Base-by-base conservation (phyloP, 2,329 filamentous ascomycete genomes). In the Fusarium tupiense region DNA sequence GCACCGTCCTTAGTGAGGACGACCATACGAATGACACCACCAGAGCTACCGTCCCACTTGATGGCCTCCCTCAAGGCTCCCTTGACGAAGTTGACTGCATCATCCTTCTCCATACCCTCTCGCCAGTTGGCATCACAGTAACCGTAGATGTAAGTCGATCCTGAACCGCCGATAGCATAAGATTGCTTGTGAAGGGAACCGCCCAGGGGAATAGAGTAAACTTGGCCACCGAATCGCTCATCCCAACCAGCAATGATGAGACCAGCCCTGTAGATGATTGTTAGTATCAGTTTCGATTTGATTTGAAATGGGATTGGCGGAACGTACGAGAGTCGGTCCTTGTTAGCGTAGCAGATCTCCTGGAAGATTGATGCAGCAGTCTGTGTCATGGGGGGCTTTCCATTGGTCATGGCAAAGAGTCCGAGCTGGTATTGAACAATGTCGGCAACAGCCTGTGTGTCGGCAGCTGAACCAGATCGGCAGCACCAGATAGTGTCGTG, bases 401-500 rank as follows among this genome's bases (percentile, higher is more conserved):
- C 92, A 84, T 98, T 98, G 78, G 91, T 91, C 85, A 97, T 94
- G 73, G 93, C 92, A 84, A 97, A 98, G 86, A 98, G 91, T 79
- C 94, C 94, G 60, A 99, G 89, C 83, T 99, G 94, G 84, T 98
- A 98, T 82, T 97, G 94, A 47, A 99, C 96, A 80, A 99, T 98
- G 81, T 99, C 96, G 68, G 96, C 96, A 56, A 99, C 95, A 57
- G 96, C 96, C 85, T 99, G 96, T 68, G 96, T 99, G 82, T 99
- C 96, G 77, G 96, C 96, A 38, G 96, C 96, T 33, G 96, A 99
- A 59, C 96, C 96, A 71, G 96, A 98, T 81, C 96, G 93, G 87
- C 96, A 99, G 88, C 96, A 99, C 96, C 96, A 99, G 85, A 99
- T 98, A 68, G 96, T 98, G 85, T 99, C 96, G 86, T 97, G 94